Evolutionary conservation across 202 grass and related monocot species (phyloP).

Genomic region (Schoenoplectus tabernaemontani): DNA sequence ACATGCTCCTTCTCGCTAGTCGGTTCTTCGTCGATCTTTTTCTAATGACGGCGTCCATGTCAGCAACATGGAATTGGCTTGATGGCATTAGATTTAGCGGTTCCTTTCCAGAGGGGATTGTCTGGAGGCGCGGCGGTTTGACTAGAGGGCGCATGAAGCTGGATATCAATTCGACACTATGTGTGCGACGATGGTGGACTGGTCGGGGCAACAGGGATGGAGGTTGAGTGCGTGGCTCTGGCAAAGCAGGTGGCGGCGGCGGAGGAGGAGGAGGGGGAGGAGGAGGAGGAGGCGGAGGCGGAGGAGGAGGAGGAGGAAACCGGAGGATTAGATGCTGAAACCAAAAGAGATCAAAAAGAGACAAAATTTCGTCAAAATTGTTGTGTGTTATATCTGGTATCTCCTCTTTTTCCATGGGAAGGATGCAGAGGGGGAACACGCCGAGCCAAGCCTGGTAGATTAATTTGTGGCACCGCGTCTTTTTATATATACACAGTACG

Average conservation of each 20-base stretch:
- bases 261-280: too few species aligned
- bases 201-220: background rate
- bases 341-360: constrained; percentile 63
- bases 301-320: background rate
- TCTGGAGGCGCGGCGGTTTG: constrained; percentile 26
- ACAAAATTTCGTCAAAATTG: constrained; percentile 7
- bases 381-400: background rate
- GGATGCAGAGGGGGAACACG: background rate
- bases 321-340: constrained; percentile 48
- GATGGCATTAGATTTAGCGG: background rate
- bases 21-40: background rate
- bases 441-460: too few species aligned
- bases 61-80: background rate
- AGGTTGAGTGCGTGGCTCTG: background rate
- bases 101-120: constrained; percentile 58
- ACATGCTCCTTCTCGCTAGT: constrained; percentile 42
- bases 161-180: constrained; percentile 15
- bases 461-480: background rate
- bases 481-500: background rate
- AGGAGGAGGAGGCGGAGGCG: background rate
- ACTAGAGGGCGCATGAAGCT: constrained; percentile 12
- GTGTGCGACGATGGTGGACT: constrained; percentile 13
- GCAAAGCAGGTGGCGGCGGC: background rate
- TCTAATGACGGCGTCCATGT: background rate
- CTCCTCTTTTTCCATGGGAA: constrained; percentile 2